A percentile compares a stretch with the other conserved stretches of the same genome.
Evolutionary conservation across 108 stramenopile species (phyloP).

Genomic region (Chaetoceros tenuissimus): DNA sequence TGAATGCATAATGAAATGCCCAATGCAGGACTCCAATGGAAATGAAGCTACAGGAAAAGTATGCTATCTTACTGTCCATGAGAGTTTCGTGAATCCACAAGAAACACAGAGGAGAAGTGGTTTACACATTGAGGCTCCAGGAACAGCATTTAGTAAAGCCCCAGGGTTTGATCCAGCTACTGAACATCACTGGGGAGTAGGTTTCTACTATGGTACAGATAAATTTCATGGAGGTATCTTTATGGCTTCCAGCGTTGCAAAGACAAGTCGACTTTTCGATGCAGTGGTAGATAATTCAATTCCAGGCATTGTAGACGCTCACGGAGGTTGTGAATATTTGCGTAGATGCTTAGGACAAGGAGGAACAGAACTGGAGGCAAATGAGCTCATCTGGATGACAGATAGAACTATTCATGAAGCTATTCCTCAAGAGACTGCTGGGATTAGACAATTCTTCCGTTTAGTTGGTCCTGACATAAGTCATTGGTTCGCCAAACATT

Average conservation of each 20-base stretch:
- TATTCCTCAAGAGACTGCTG: background rate
- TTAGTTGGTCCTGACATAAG: background rate
- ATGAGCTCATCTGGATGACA: conserved; percentile 1
- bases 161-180: too few relatives aligned
- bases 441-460: background rate
- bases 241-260: conserved; percentile 1
- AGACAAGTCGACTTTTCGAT: background rate
- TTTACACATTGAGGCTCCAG: conserved; percentile 2
- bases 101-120: background rate
- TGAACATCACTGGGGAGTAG: background rate
- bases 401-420: conserved; percentile 1
- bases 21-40: background rate
- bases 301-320: background rate
- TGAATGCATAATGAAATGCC: too few relatives aligned
- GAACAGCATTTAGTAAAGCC: background rate
- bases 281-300: background rate
- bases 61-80: background rate
- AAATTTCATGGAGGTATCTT: background rate
- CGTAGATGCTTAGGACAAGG: background rate
- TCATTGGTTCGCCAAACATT: background rate
- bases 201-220: background rate
- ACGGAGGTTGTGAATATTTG: background rate
- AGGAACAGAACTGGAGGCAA: background rate
- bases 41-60: background rate
- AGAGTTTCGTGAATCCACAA: background rate